phyloP scores from a whole-genome alignment of 169 alveolate species.

The Plasmodium gaboni region DNA sequence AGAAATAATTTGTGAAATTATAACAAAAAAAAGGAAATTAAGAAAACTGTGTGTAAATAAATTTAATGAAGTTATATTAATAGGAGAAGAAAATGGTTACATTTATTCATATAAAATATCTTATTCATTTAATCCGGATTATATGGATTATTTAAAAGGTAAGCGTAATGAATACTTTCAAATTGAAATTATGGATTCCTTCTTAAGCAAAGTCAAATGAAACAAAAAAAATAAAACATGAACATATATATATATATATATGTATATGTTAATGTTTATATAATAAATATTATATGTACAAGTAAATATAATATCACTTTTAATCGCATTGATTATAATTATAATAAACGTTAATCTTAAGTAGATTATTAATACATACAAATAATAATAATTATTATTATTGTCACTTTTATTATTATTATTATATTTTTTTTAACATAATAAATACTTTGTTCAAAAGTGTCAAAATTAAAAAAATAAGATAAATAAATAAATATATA shows the following conservation, averaged over 20 bases:
- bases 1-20: constrained; percentile 29
- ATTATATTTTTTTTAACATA: no score
- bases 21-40: constrained; percentile 46
- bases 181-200: constrained; percentile 54
- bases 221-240: not conserved
- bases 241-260: not conserved
- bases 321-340: no score
- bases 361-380: no score
- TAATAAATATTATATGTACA: not conserved
- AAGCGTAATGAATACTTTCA: constrained; percentile 35
- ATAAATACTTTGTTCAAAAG: no score
- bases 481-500: no score
- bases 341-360: no score
- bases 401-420: no score
- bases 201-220: constrained; percentile 31
- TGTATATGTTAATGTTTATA: not conserved
- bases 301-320: not conserved
- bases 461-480: no score
- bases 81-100: constrained; percentile 66
- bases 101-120: constrained; percentile 60
- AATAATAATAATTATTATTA: no score
- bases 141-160: constrained; percentile 67
- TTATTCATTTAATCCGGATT: constrained; percentile 25
- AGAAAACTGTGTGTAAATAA: constrained; percentile 40
- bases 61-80: constrained; percentile 52